Evolutionary conservation across 306 rosid species (phyloP).

Genomic region (Hippophae tibetana): DNA sequence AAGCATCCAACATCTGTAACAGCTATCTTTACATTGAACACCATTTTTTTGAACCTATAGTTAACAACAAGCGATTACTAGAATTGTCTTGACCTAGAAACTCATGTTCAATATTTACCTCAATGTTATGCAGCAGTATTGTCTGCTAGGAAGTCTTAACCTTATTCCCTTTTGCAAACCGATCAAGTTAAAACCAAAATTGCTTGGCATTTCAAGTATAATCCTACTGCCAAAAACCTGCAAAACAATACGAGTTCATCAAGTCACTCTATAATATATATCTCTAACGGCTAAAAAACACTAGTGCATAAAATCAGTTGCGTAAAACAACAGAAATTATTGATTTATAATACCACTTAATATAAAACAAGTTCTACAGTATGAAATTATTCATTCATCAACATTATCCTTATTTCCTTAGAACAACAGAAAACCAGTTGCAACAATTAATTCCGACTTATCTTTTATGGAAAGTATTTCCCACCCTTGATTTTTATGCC

Average conservation of each 20-base stretch:
- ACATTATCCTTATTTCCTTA: too few species aligned
- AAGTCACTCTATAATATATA: constrained; percentile 20
- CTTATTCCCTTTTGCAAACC: constrained; percentile 27
- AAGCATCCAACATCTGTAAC: constrained; percentile 19
- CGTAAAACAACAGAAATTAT: background rate
- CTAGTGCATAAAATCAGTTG: background rate
- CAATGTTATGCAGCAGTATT: constrained; percentile 34
- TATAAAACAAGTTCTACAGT: too few species aligned
- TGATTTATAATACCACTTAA: too few species aligned
- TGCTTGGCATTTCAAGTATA: constrained; percentile 20
- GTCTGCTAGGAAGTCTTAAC: constrained; percentile 25
- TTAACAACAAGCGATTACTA: constrained; percentile 22
- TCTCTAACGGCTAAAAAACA: constrained; percentile 13
- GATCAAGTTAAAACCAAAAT: constrained; percentile 33
- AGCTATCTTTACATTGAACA: constrained; percentile 32
- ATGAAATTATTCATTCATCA: too few species aligned
- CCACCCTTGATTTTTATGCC: too few species aligned
- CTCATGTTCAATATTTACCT: constrained; percentile 58
- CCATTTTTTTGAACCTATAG: constrained; percentile 19
- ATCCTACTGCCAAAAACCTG: constrained; percentile 43
- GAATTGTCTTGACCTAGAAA: constrained; percentile 21
- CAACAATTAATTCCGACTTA: too few species aligned
- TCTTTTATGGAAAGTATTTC: too few species aligned
- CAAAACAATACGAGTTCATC: constrained; percentile 20
- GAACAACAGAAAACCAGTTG: too few species aligned